Percentiles rank a stretch among this genome's conserved stretches.
phyloP scores from a whole-genome alignment of 2,329 filamentous ascomycete genomes.

The Corniculantispora saksenae region DNA sequence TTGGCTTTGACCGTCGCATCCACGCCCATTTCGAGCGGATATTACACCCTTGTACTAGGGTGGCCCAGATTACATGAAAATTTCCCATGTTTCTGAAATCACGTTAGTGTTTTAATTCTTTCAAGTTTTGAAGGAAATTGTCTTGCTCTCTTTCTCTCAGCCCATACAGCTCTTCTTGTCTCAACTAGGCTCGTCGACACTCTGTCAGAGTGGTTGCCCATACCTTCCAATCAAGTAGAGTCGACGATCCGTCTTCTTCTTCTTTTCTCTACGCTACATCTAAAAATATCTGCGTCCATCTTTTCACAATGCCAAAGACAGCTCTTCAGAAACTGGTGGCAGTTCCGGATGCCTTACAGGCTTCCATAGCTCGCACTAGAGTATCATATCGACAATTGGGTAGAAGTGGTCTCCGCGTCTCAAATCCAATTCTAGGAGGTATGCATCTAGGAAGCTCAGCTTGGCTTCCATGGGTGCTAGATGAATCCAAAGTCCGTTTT shows the following conservation, averaged over 20 bases:
- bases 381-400: slow-evolving; percentile 17
- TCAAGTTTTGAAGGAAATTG: not conserved
- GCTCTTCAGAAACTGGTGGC: slow-evolving; percentile 7
- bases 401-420: slow-evolving; percentile 19
- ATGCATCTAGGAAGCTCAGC: slow-evolving; percentile 17
- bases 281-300: too few relatives aligned
- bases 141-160: not conserved
- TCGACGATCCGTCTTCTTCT: not conserved
- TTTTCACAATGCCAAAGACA: not conserved
- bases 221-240: too few relatives aligned
- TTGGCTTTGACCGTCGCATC: not conserved
- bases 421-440: slow-evolving; percentile 21
- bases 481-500: slow-evolving; percentile 17
- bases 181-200: not conserved
- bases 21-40: not conserved
- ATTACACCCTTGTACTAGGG: not conserved
- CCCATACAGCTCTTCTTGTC: not conserved
- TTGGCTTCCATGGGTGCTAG: slow-evolving; percentile 18
- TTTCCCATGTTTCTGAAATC: not conserved
- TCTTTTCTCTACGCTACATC: not conserved
- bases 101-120: not conserved
- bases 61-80: not conserved
- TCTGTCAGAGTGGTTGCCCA: not conserved
- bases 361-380: slow-evolving; percentile 13
- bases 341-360: slow-evolving; percentile 12